Percentiles rank a stretch among this genome's conserved stretches.
These are phyloP conservation scores for Saturnispora saitoi DNA, from an alignment of 805 yeast genomes.

Conservation along the genomic window DNA sequence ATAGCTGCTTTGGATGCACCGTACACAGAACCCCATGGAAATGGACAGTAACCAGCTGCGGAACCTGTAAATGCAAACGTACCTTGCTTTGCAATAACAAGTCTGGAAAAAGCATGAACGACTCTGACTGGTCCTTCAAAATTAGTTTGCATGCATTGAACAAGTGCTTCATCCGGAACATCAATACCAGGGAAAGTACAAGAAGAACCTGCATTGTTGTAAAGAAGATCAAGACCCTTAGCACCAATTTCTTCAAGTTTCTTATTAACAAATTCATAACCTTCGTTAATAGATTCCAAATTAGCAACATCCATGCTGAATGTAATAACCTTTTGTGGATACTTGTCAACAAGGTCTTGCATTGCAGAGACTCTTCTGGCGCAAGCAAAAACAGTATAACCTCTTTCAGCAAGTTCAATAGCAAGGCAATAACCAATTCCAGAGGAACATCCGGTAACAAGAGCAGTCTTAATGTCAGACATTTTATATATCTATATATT, in stretches of 20 bases:
- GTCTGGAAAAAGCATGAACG: slow-evolving; percentile 41
- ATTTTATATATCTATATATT: not conserved
- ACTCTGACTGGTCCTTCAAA: slow-evolving; percentile 62
- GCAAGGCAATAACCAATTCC: slow-evolving; percentile 50
- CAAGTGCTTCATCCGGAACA: slow-evolving; percentile 40
- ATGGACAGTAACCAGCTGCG: slow-evolving; percentile 52
- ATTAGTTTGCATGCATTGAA: slow-evolving; percentile 52
- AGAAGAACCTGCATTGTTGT: slow-evolving; percentile 55
- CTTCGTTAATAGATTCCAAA: slow-evolving; percentile 35
- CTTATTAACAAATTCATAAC: slow-evolving; percentile 34
- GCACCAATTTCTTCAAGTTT: slow-evolving; percentile 18
- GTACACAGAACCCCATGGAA: slow-evolving; percentile 65
- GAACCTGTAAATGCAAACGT: slow-evolving; percentile 71
- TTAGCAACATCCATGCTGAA: slow-evolving; percentile 52
- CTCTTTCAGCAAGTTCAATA: slow-evolving; percentile 34
- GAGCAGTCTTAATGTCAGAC: slow-evolving; percentile 27
- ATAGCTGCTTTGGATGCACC: slow-evolving; percentile 69
- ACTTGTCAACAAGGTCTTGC: slow-evolving; percentile 37
- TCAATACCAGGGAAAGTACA: slow-evolving; percentile 67
- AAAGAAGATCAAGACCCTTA: slow-evolving; percentile 44
- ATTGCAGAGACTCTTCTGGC: slow-evolving; percentile 61
- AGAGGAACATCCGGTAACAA: slow-evolving; percentile 52
- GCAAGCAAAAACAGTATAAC: slow-evolving; percentile 57
- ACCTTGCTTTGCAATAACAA: slow-evolving; percentile 52
- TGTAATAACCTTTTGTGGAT: slow-evolving; percentile 34